A percentile compares a stretch with the other conserved stretches of the same genome.
Evolutionary conservation across 2,329 filamentous ascomycete species (phyloP).

Genomic region (Chaetomiaceae sp.): DNA sequence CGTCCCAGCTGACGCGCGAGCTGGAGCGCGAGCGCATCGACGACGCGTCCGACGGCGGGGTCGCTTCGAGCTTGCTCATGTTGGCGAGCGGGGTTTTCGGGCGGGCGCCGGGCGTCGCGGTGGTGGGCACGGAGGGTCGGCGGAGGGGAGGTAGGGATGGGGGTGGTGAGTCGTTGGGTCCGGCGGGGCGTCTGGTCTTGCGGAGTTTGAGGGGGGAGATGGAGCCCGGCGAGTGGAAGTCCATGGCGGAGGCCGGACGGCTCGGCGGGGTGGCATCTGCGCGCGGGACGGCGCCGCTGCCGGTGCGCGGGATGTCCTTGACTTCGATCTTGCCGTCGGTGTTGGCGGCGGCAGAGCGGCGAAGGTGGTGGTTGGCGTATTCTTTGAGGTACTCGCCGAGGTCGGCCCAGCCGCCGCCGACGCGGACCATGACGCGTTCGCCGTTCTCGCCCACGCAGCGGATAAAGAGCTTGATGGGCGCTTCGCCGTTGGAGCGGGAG

Average conservation of each 20-base stretch:
- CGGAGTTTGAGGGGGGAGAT: constrained; percentile 50
- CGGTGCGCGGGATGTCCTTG: constrained; percentile 33
- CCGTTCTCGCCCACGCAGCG: constrained; percentile 84
- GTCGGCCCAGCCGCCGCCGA: constrained; percentile 97
- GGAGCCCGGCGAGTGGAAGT: constrained; percentile 28
- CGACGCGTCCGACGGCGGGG: constrained; percentile 38
- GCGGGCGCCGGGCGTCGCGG: constrained; percentile 2
- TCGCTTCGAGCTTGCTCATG: constrained; percentile 30
- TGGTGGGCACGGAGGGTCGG: background rate
- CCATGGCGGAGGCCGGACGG: constrained; percentile 34
- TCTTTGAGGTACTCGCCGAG: constrained; percentile 90
- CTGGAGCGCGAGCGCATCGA: constrained; percentile 44
- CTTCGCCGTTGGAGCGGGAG: constrained; percentile 73
- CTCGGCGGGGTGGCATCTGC: constrained; percentile 32
- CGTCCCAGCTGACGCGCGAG: constrained; percentile 52
- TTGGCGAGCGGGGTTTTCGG: constrained; percentile 42
- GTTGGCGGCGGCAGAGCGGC: constrained; percentile 50
- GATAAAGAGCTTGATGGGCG: constrained; percentile 92
- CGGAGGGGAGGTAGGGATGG: background rate
- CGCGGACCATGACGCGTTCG: constrained; percentile 94
- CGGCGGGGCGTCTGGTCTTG: constrained; percentile 47
- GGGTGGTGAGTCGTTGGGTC: constrained; percentile 30
- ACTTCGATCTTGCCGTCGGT: constrained; percentile 54
- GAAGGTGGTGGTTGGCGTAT: constrained; percentile 86
- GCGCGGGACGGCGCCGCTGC: constrained; percentile 19